Base-by-base conservation (phyloP, 495 filamentous ascomycete genomes). In the Penicillium flavigenum region DNA sequence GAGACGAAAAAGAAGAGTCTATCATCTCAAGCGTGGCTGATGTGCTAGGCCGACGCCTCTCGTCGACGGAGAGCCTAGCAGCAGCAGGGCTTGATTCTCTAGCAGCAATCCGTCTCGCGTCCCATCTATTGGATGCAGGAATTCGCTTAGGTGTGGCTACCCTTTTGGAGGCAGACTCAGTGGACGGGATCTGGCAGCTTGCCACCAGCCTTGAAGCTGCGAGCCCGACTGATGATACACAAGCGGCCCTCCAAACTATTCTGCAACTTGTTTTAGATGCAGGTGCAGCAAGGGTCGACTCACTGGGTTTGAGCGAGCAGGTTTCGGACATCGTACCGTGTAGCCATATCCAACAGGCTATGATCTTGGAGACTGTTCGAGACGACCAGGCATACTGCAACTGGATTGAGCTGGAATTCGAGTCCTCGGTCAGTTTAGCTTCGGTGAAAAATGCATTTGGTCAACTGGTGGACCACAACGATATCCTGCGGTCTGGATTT, bases 401-500 rank as follows among this genome's bases (percentile, higher is more conserved):
- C 62, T 88, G 83, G 82, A 73, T 90, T 16, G 80, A 88, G 58
- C 63, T 92, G 9, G 70, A 76, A 5, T 66, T 88, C 36, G 64
- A 76, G 7, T 56, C 57, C 7, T 56, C 66, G 11, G 58, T 68
- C 57, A 46, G 51, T 8, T 34, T 60, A 0, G 27, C 64, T 2
- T 52, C 63, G 14, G 63, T 89, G 16, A 70, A 73, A 19, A 58
- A 64, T 4, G 78, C 78, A 22, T 71, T 92, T 38, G 52, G 64
- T 3, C 59, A 61, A 4, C 57, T 88, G 29, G 69, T 80, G n/a
- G 57, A 78, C 11, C 57, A 68, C 9, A 89, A 91, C 62, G 74
- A 83, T n/a, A 81, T 88, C 29, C 68, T 95, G 24, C 76, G 89
- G 31, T 85, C 87, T 14, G 89, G 88, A 0, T 95, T 93, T 64